phyloP scores from a whole-genome alignment of 1,284 basidiomycete species.

The Mycena citricolor region DNA sequence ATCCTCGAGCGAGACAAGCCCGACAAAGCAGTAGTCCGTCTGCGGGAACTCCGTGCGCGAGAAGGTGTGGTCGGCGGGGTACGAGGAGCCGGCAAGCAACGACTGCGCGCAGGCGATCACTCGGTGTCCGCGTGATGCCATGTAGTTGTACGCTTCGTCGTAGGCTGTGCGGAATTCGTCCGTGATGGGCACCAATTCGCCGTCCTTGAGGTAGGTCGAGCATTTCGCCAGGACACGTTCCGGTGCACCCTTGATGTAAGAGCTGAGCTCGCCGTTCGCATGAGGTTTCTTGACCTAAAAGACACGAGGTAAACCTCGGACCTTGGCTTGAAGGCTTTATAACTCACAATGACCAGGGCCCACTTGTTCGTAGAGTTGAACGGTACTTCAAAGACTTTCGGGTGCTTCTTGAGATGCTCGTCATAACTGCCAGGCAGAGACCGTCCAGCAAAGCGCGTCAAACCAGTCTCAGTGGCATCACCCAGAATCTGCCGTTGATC shows the following conservation, averaged over 20 bases:
- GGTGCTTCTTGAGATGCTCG: constrained; percentile 46
- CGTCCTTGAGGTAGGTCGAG: constrained; percentile 56
- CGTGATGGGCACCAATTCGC: constrained; percentile 46
- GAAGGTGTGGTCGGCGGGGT: constrained; percentile 48
- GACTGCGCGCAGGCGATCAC: constrained; percentile 68
- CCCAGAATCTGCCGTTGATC: constrained; percentile 63
- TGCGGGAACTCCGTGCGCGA: constrained; percentile 59
- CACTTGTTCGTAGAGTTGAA: constrained; percentile 75
- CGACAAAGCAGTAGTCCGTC: constrained; percentile 59
- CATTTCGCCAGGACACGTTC: constrained; percentile 68
- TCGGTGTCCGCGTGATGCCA: constrained; percentile 70
- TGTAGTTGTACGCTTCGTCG: constrained; percentile 66
- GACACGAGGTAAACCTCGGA: neutral
- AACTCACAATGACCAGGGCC: constrained; percentile 63
- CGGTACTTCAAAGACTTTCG: constrained; percentile 66
- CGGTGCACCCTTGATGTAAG: constrained; percentile 67
- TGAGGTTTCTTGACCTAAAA: constrained; percentile 55
- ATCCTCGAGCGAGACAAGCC: constrained; percentile 66
- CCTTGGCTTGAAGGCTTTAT: too few relatives aligned
- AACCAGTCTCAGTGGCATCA: constrained; percentile 69
- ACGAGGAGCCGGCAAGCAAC: constrained; percentile 49
- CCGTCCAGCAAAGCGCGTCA: constrained; percentile 64
- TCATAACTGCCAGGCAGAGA: constrained; percentile 52
- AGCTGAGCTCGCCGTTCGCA: constrained; percentile 43
- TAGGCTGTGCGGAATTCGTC: constrained; percentile 55